Base-by-base conservation (phyloP, 2,329 filamentous ascomycete species). In the Cladosporium colombiae region DNA sequence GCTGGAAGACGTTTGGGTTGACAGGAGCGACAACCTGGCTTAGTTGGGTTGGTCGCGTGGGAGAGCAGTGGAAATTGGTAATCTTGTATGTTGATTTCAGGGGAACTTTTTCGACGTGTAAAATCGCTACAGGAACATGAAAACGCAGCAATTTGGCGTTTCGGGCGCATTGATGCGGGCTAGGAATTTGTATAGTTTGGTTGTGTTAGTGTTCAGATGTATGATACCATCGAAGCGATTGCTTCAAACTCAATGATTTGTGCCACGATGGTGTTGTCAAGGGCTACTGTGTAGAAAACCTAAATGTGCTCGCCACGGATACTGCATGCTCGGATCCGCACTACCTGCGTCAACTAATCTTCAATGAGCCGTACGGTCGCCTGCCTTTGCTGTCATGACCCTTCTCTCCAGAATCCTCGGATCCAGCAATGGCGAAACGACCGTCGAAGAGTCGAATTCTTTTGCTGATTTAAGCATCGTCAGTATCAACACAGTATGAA, bases 1-100 rank as follows among this genome's bases (percentile, higher is more conserved):
- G 82, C 80, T 99, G 77, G 95, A 99, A 81, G 94, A 99, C 79
- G 91, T 96, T 50, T 96, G 93, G 88, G 93, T 97, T 56, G 95
- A 99, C 78, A 85, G 93, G 74, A 88, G 88, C 69, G 94, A 99
- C 81, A 94, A 93, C 78, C 96, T 99, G 82, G 94, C 92, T 73
- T 98, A 72, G 21, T n/a, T 99, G 82, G 94, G 92, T 73, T 98
- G 71, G 27, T n/a, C n/a, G 40, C 16, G 35, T 29, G 40, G 35
- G 21, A 53, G 25, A 27, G 25, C 10, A 53, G 50, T 31, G 23
- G 25, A 33, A 25, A 10, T 8, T 55, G 29, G 8, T 21, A 16
- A 29, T 29, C 10, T 55, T 31, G 31, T 29, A 21, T 21, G 18
- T 35, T 35, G 59, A 62, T 52, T 3, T 27, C 21, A 16, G 44